These are phyloP conservation scores for Bathelium albidoporum DNA, from an alignment of 495 filamentous ascomycete species.

Conservation along the genomic window DNA sequence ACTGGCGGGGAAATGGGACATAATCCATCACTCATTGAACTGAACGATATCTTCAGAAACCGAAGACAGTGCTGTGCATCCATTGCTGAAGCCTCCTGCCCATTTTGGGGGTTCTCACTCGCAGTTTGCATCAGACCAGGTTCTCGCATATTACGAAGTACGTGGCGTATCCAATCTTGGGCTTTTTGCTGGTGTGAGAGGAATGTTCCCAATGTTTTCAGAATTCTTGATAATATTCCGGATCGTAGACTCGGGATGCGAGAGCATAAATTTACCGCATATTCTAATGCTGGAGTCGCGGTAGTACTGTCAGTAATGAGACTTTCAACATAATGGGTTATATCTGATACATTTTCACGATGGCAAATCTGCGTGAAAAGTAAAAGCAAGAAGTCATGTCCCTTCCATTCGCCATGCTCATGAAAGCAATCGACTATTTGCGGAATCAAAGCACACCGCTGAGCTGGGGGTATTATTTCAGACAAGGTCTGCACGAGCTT, in stretches of 20 bases:
- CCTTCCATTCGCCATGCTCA: background rate
- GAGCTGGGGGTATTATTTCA: background rate
- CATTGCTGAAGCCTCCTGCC: background rate
- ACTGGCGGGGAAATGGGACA: background rate
- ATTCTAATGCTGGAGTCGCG: background rate
- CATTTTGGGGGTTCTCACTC: background rate
- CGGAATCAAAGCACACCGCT: background rate
- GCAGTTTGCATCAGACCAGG: background rate
- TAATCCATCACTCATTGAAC: background rate
- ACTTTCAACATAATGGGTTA: background rate
- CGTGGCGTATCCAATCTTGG: background rate
- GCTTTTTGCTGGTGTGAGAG: background rate
- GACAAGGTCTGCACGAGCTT: background rate
- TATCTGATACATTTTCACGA: background rate
- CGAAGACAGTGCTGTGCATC: background rate
- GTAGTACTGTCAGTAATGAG: background rate
- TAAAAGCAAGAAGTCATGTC: background rate
- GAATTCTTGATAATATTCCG: background rate
- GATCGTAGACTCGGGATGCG: background rate
- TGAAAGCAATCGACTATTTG: background rate
- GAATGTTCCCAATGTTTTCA: background rate
- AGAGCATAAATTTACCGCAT: background rate
- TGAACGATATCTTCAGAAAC: background rate
- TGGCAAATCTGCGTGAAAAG: background rate
- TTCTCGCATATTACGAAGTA: background rate